Conservation (phyloP, 2,329 filamentous ascomycete species). For the Lasiodiplodia gonubiensis region DNA sequence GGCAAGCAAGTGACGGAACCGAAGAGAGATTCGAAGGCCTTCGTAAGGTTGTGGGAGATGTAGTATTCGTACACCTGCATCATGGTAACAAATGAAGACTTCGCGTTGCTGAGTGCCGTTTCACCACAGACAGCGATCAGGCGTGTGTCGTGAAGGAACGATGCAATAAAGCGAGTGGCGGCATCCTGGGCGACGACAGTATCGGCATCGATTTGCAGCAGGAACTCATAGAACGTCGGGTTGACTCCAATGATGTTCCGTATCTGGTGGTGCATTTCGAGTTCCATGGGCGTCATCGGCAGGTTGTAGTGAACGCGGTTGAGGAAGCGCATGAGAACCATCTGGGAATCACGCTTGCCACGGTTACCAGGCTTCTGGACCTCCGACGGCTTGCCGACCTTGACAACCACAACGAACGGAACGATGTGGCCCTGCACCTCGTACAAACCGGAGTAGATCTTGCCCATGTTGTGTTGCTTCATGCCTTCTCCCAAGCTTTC, state of each 20-base stretch:
- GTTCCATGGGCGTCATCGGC: slow-evolving; percentile 92
- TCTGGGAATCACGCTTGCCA: slow-evolving; percentile 99
- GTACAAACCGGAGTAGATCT: slow-evolving; percentile 96
- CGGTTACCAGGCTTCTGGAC: slow-evolving; percentile 83
- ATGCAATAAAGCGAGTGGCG: slow-evolving; percentile 86
- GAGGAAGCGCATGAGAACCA: slow-evolving; percentile 98
- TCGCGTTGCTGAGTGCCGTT: slow-evolving; percentile 90
- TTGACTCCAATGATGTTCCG: slow-evolving; percentile 99
- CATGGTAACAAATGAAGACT: slow-evolving; percentile 94
- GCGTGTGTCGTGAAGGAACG: slow-evolving; percentile 89
- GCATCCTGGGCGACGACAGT: slow-evolving; percentile 91
- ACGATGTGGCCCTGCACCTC: slow-evolving; percentile 98
- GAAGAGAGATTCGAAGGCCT: slow-evolving; percentile 97
- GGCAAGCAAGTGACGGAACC: slow-evolving; percentile 97
- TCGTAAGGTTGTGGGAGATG: slow-evolving; percentile 95
- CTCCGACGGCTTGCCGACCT: slow-evolving; percentile 86
- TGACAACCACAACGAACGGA: slow-evolving; percentile 94
- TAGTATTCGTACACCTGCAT: slow-evolving; percentile 99
- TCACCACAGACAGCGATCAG: slow-evolving; percentile 96
- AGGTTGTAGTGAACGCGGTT: slow-evolving; percentile 98
- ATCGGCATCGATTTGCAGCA: slow-evolving; percentile 96
- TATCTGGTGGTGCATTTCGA: slow-evolving; percentile 99
- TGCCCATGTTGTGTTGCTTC: slow-evolving; percentile 99
- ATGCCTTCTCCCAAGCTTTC: slow-evolving; percentile 93
- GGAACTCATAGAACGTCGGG: slow-evolving; percentile 96